Evolutionary conservation across 371 early-diverging fungal genomes (phyloP).

Genomic region (Chytridiales sp.): DNA sequence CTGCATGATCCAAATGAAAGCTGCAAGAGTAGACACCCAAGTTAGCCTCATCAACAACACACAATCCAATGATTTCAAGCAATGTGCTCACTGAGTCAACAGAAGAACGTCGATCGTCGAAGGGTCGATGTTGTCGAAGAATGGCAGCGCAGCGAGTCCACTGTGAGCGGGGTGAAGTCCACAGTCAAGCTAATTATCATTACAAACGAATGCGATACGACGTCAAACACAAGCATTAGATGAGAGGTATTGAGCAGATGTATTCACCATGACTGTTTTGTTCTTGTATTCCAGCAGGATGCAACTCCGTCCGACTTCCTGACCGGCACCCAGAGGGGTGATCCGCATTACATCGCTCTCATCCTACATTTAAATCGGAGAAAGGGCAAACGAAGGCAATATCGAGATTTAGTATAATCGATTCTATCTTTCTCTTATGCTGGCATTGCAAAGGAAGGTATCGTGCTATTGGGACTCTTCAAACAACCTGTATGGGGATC

Average conservation of each 20-base stretch:
- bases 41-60: background rate
- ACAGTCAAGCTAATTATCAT: constrained; percentile 87
- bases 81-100: constrained; percentile 81
- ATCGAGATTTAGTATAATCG: no score
- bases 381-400: no score
- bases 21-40: constrained; percentile 56
- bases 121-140: constrained; percentile 98
- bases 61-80: background rate
- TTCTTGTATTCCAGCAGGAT: constrained; percentile 94
- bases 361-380: constrained; percentile 24
- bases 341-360: constrained; percentile 56
- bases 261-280: constrained; percentile 88
- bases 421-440: no score
- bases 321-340: constrained; percentile 98
- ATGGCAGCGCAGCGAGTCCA: constrained; percentile 97
- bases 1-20: constrained; percentile 99
- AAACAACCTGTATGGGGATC: no score
- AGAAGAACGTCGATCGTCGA: constrained; percentile 91
- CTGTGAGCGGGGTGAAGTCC: constrained; percentile 98
- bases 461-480: no score
- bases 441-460: no score
- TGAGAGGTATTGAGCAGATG: background rate
- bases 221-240: constrained; percentile 11
- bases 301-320: constrained; percentile 99
- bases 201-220: constrained; percentile 3